Base-by-base conservation (phyloP, 2,329 filamentous ascomycete genomes). In the Purpureocillium lavendulum region DNA sequence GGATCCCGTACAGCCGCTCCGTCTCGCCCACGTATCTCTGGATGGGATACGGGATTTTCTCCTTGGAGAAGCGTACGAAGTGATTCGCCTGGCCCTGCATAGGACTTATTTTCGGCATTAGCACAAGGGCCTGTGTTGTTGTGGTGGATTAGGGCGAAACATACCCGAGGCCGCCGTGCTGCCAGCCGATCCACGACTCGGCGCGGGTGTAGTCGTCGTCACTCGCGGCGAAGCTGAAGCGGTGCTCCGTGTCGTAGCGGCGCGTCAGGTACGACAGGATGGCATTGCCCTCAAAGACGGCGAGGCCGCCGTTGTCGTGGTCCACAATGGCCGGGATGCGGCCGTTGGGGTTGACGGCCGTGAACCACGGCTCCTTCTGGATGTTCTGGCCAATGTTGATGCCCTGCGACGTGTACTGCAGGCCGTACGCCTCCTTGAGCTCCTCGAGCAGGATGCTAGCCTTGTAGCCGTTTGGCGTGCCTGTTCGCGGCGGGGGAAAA, bases 11-110 rank as follows among this genome's bases (percentile, higher is more conserved):
- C 2, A 90, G 69, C 3, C 86, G 76, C 47, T 83, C 72, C 2
- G 80, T 77, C 67, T 90, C 86, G 52, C 84, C 86, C 39, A 82
- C 69, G 59, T 89, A 90, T 31, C 85, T 75, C 53, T 83, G 80
- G 13, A 83, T 73, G 36, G 72, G 79, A 57, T 87, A 89, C 36
- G 78, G 69, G 51, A 86, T 81, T 53, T 72, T 73, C 52, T 86
- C 80, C 32, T 80, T 76, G 4, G 82, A 75, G 50, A 81, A 80
- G 31, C 75, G 71, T 38, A 67, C 58, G 65, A 89, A 89, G 62
- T 89, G 82, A 59, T 84, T 82, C 42, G 82, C 79, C 57, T 88
- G 84, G 17, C 79, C 84, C 58, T 87, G 82, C 68, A 74, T 75
- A 3, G 84, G 83, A 6, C 21, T 10, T 26, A n/a, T 26, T 26